Evolutionary conservation across 495 filamentous ascomycete species (phyloP), one percentile per base, ranked within the genome.

Genomic region (Hypomontagnella monticulosa): DNA sequence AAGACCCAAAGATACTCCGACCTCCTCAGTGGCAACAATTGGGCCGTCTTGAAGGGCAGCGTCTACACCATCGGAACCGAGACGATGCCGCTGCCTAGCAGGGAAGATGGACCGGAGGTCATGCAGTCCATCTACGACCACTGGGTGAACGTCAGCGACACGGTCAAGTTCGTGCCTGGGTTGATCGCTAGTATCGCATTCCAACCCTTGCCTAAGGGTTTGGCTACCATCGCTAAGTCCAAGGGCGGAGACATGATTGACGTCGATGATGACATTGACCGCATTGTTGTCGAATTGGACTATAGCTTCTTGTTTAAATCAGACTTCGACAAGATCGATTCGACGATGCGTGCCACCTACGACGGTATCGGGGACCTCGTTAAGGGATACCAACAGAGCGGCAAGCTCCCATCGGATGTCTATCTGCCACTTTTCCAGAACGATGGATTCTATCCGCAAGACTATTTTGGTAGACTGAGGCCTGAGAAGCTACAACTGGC

Each of bases 351-450:
- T 59, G 70, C 76, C 11, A 78, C 77, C 27, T 79, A 79, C 51
- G 51, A 56, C 10, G 76, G 77, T 3, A 77, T 85, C 44, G 66
- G 80, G 30, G 58, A 81, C 11, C 73, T 79, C 32, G 76, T 81
- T 0, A 64, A 67, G 58, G 61, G 49, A 10, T 73, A 68, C 56
- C 71, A 76, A 54, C 47, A 63, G 16, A 69, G 72, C 50, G 71
- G 73, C 40, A 15, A 59, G 42, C 41, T 79, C 43, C 62, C 83
- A 8, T 78, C 80, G 0, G 77, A 85, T 34, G 83, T 80, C 27
- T 85, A 84, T 58, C 73, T 85, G 37, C 84, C 84, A 4, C 57
- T 88, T 0, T 88, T 88, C 74, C 81, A 84, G 84, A 88, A 87
- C 68, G 84, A 88, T 57, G 80, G 79, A 1, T 84, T 83, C 71